Percentiles rank a stretch among this genome's conserved stretches.
These are phyloP conservation scores for Holtermannia corniformis DNA, from an alignment of 768 basidiomycete species.

Conservation along the genomic window DNA sequence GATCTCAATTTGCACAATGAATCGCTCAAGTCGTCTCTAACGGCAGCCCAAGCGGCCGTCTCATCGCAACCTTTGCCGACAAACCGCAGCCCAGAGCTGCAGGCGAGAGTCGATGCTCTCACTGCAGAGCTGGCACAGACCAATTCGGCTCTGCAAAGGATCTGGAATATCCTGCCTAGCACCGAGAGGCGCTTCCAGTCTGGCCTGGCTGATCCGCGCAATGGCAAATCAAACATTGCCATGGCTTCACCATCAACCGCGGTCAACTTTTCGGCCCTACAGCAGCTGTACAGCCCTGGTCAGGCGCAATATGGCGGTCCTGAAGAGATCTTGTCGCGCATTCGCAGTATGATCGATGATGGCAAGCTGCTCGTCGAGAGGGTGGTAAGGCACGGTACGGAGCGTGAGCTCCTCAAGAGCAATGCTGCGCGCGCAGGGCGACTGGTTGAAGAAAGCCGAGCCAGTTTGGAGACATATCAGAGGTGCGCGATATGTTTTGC, in stretches of 20 bases:
- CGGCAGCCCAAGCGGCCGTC: constrained; percentile 27
- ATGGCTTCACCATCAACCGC: constrained; percentile 51
- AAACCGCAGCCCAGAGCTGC: constrained; percentile 16
- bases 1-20: constrained; percentile 32
- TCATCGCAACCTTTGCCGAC: constrained; percentile 6
- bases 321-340: constrained; percentile 65
- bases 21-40: constrained; percentile 27
- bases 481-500: constrained; percentile 48
- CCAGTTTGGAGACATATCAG: constrained; percentile 78
- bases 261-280: constrained; percentile 76
- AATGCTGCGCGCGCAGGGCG: constrained; percentile 87
- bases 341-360: constrained; percentile 72
- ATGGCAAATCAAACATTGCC: constrained; percentile 24
- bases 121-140: constrained; percentile 53
- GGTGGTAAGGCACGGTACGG: constrained; percentile 72
- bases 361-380: constrained; percentile 76
- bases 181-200: constrained; percentile 61
- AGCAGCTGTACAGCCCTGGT: constrained; percentile 57
- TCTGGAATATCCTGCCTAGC: constrained; percentile 77
- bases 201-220: constrained; percentile 43
- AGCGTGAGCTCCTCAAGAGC: constrained; percentile 81
- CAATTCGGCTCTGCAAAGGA: constrained; percentile 42
- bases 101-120: constrained; percentile 23
- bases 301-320: constrained; percentile 52
- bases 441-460: constrained; percentile 70